phyloP scores from a whole-genome alignment of 345 rosid species.

The Turnera subulata region DNA sequence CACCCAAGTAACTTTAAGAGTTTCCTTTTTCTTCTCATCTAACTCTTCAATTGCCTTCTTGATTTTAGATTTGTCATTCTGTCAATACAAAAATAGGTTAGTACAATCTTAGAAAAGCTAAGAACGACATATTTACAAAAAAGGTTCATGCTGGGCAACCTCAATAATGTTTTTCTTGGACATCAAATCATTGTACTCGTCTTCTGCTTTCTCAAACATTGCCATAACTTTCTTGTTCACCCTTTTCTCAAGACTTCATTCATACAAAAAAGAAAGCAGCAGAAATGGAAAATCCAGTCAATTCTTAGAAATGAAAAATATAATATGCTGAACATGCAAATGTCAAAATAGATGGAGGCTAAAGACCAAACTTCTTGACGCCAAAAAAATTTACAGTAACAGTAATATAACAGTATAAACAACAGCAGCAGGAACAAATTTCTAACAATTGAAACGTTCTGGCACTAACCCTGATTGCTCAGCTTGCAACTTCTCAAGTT shows the following conservation, averaged over 20 bases:
- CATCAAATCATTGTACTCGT: constrained; percentile 79
- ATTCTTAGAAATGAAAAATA: constrained; percentile 1
- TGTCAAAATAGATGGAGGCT: not conserved
- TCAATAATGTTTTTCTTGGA: constrained; percentile 86
- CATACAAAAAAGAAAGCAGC: constrained; percentile 9
- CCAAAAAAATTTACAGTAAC: not conserved
- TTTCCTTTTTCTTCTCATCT: constrained; percentile 95
- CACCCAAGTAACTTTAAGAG: constrained; percentile 88
- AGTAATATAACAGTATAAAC: not conserved
- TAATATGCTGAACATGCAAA: not conserved
- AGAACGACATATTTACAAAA: constrained; percentile 10
- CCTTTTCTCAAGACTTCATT: constrained; percentile 85
- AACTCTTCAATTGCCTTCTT: constrained; percentile 93
- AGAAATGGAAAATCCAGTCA: constrained; percentile 9
- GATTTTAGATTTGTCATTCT: constrained; percentile 90
- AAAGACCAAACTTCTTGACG: not conserved
- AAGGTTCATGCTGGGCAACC: constrained; percentile 44
- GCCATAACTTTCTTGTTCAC: constrained; percentile 98
- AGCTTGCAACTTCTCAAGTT: constrained; percentile 76
- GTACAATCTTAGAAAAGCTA: constrained; percentile 12
- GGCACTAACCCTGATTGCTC: constrained; percentile 75
- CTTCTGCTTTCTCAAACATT: constrained; percentile 99
- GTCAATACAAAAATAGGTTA: constrained; percentile 8
- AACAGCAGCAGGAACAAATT: not conserved
- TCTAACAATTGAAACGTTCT: constrained; percentile 5